Evolutionary conservation across 2,329 filamentous ascomycete species (phyloP).

Genomic region (Blastomyces gilchristii): DNA sequence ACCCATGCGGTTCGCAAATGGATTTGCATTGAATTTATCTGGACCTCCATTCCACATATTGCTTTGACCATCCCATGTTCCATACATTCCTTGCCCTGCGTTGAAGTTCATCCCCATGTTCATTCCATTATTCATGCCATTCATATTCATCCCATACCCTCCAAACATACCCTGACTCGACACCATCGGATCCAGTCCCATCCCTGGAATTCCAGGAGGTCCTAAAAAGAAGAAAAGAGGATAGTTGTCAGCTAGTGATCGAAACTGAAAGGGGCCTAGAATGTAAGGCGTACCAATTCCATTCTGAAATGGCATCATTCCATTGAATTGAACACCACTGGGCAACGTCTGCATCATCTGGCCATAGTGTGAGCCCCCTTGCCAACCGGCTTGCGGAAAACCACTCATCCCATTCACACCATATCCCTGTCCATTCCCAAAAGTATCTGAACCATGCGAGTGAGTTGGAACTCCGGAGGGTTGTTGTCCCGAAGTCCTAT

Average conservation of each 20-base stretch:
- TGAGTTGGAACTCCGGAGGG: constrained; percentile 15
- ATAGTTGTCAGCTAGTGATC: constrained; percentile 15
- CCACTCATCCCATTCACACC: constrained; percentile 37
- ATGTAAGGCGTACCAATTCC: constrained; percentile 68
- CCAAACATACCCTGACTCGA: constrained; percentile 42
- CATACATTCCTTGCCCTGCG: constrained; percentile 53
- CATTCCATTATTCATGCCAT: constrained; percentile 68
- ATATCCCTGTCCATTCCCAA: constrained; percentile 28
- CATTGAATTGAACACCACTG: constrained; percentile 36
- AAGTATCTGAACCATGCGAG: background rate
- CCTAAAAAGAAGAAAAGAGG: constrained; percentile 12
- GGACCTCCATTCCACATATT: constrained; percentile 33
- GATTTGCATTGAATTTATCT: constrained; percentile 86
- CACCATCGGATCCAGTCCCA: constrained; percentile 62
- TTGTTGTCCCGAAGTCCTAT: background rate
- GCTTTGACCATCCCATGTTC: constrained; percentile 65
- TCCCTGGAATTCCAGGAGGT: constrained; percentile 59
- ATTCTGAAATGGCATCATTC: constrained; percentile 53
- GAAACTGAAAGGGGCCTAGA: background rate
- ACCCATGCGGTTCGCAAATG: constrained; percentile 61
- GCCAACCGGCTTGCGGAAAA: constrained; percentile 52
- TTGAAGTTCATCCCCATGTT: constrained; percentile 59
- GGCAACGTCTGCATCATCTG: constrained; percentile 59
- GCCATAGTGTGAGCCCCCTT: constrained; percentile 54
- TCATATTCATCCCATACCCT: constrained; percentile 62